Percentiles rank a stretch among this genome's conserved stretches.
Conservation (phyloP, 2,329 filamentous ascomycete species). For the Aspergillus sclerotialis region DNA sequence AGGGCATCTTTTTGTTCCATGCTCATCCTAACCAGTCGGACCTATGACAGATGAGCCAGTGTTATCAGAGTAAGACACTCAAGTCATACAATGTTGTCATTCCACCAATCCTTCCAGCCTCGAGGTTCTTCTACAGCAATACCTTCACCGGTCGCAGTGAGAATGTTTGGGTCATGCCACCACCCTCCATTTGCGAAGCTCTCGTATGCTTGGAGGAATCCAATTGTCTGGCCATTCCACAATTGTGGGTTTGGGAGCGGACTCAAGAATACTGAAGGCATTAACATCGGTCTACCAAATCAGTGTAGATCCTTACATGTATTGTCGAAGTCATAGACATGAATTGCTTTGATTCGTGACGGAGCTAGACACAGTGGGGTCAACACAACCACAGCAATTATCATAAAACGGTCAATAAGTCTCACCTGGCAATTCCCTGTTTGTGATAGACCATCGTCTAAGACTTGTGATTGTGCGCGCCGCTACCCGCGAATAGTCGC, state of each 20-base stretch:
- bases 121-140: slow-evolving; percentile 71
- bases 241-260: slow-evolving; percentile 82
- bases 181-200: slow-evolving; percentile 78
- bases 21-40: slow-evolving; percentile 69
- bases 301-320: slow-evolving; percentile 54
- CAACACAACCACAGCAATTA: background rate
- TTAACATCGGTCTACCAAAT: slow-evolving; percentile 8
- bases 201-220: slow-evolving; percentile 67
- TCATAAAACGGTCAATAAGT: slow-evolving; percentile 1
- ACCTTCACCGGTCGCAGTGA: slow-evolving; percentile 79
- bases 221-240: slow-evolving; percentile 75
- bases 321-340: slow-evolving; percentile 98
- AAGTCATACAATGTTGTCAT: slow-evolving; percentile 68
- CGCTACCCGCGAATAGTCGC: slow-evolving; percentile 14
- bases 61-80: slow-evolving; percentile 1
- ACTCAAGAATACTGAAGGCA: slow-evolving; percentile 69
- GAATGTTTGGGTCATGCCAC: slow-evolving; percentile 91
- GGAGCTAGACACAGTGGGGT: slow-evolving; percentile 48
- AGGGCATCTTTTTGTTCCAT: slow-evolving; percentile 79
- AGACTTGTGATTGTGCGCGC: slow-evolving; percentile 63
- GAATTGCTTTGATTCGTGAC: slow-evolving; percentile 67
- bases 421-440: slow-evolving; percentile 63
- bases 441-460: slow-evolving; percentile 75
- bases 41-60: slow-evolving; percentile 27
- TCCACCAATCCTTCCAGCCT: slow-evolving; percentile 94